phyloP scores from a whole-genome alignment of 129 eudicot species.

The Smallanthus sonchifolius region DNA sequence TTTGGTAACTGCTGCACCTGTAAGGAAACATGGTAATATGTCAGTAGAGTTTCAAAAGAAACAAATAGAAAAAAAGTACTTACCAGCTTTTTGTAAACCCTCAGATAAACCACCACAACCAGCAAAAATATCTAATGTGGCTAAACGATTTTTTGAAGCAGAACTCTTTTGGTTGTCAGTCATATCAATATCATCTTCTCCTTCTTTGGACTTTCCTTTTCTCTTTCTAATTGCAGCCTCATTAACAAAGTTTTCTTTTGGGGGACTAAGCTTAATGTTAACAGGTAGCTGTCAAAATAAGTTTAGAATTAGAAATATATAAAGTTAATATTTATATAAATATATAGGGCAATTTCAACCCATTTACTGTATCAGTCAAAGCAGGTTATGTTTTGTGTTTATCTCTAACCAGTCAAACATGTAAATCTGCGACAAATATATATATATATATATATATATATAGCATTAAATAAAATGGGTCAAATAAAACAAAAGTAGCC shows the following conservation, averaged over 20 bases:
- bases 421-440: background rate
- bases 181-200: slow-evolving; percentile 33
- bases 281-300: slow-evolving; percentile 38
- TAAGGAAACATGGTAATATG: background rate
- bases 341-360: background rate
- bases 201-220: slow-evolving; percentile 45
- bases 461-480: background rate
- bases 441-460: background rate
- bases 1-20: slow-evolving; percentile 60
- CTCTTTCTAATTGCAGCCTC: slow-evolving; percentile 43
- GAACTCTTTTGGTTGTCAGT: slow-evolving; percentile 14
- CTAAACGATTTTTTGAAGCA: slow-evolving; percentile 15
- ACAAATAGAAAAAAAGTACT: background rate
- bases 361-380: background rate
- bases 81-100: slow-evolving; percentile 63
- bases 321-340: background rate
- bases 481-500: background rate
- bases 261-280: slow-evolving; percentile 35
- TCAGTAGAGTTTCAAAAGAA: background rate
- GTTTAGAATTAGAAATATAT: background rate
- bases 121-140: slow-evolving; percentile 61
- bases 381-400: background rate
- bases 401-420: background rate
- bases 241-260: slow-evolving; percentile 19
- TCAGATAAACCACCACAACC: slow-evolving; percentile 74